Conservation (phyloP, 2,329 filamentous ascomycete species). For the Ambrosiella beaveri region DNA sequence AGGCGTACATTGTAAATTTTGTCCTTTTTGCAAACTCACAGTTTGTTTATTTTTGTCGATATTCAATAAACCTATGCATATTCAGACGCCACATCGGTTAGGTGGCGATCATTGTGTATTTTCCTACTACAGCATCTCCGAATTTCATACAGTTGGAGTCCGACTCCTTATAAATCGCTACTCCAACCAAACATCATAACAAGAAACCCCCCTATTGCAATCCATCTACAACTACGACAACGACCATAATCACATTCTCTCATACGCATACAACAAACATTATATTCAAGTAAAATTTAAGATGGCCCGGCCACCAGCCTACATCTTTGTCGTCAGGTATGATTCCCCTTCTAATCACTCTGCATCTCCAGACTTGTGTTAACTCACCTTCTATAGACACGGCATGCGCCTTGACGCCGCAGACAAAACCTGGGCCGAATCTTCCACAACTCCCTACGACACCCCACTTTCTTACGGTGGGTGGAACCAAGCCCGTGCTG, state of each 20-base stretch:
- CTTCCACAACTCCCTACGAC: constrained; percentile 86
- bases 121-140: neutral
- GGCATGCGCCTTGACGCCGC: constrained; percentile 86
- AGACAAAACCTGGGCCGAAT: constrained; percentile 87
- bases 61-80: too few relatives aligned
- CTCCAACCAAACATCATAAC: neutral
- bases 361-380: neutral
- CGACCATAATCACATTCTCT: neutral
- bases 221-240: neutral
- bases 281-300: neutral
- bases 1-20: too few relatives aligned
- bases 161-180: neutral
- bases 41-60: too few relatives aligned
- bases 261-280: neutral
- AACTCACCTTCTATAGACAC: constrained; percentile 39
- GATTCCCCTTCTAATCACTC: constrained; percentile 3
- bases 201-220: neutral
- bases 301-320: constrained; percentile 27
- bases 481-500: constrained; percentile 68
- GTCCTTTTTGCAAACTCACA: too few relatives aligned
- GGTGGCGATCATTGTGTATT: too few relatives aligned
- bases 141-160: neutral
- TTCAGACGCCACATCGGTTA: too few relatives aligned
- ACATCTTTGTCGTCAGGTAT: constrained; percentile 28
- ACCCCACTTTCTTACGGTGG: constrained; percentile 88